phyloP scores from a whole-genome alignment of 139 green algal species.

The Coccomyxa sp. region DNA sequence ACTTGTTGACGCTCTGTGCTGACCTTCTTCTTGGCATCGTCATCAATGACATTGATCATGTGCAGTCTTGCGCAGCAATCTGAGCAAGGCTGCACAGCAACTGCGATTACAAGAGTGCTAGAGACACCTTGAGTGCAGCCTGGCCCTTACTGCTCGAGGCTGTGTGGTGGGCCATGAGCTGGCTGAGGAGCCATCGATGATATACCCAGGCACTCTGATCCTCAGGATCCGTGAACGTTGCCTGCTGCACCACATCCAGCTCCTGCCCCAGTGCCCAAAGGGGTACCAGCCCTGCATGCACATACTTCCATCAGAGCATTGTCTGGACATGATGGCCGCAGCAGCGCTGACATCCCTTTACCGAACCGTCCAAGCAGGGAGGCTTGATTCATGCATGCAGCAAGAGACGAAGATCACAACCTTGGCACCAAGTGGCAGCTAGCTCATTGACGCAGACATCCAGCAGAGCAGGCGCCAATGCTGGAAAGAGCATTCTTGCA shows the following conservation, averaged over 20 bases:
- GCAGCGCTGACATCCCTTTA: neutral
- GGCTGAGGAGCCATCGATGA: constrained; percentile 84
- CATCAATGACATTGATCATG: neutral
- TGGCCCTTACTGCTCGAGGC: neutral
- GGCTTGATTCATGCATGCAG: constrained; percentile 1
- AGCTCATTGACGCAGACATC: neutral
- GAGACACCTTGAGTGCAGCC: neutral
- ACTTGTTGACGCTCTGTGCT: neutral
- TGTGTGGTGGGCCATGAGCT: neutral
- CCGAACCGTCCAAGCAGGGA: neutral
- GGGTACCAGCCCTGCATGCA: constrained; percentile 29
- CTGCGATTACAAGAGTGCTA: no score
- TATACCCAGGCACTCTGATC: constrained; percentile 96
- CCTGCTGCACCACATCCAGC: constrained; percentile 89
- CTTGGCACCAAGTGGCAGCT: neutral
- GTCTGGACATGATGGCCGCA: neutral
- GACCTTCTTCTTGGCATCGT: neutral
- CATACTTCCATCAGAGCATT: neutral
- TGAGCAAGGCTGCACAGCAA: neutral
- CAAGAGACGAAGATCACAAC: neutral
- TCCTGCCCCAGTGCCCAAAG: constrained; percentile 68
- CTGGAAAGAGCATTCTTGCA: neutral
- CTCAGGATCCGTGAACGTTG: constrained; percentile 88
- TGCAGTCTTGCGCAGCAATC: neutral
- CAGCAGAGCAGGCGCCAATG: neutral